Percentiles rank a stretch among this genome's conserved stretches.
Evolutionary conservation across 2,329 filamentous ascomycete species (phyloP).

Genomic region (Paramyrothecium roridum): DNA sequence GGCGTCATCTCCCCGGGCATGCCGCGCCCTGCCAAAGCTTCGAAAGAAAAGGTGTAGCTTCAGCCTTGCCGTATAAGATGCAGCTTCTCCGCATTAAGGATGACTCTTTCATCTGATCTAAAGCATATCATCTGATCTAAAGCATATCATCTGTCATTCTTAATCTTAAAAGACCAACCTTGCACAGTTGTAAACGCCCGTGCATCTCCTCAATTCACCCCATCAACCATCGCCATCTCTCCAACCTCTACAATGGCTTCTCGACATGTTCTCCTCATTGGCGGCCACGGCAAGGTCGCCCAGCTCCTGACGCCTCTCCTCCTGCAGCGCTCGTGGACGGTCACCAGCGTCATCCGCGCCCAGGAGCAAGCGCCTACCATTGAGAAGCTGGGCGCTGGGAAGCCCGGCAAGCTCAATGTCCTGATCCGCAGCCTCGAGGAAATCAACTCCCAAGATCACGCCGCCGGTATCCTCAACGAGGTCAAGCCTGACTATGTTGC

Average conservation of each 20-base stretch:
- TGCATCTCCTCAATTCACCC: background rate
- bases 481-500: conserved; percentile 64
- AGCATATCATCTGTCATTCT: no score
- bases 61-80: background rate
- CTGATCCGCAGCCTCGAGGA: conserved; percentile 71
- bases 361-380: conserved; percentile 65
- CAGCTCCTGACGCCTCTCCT: conserved; percentile 74
- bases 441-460: conserved; percentile 60
- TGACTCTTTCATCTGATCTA: conserved; percentile 2
- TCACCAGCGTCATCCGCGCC: conserved; percentile 75
- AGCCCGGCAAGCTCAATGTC: conserved; percentile 64
- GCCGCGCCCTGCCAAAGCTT: background rate
- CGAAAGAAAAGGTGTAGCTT: conserved; percentile 1
- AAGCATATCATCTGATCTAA: no score
- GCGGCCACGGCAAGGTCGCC: conserved; percentile 78
- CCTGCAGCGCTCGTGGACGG: conserved; percentile 69
- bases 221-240: background rate
- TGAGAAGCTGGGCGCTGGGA: conserved; percentile 54
- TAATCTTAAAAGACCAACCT: background rate
- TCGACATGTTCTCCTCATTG: conserved; percentile 66
- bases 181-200: background rate
- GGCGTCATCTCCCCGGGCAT: no score
- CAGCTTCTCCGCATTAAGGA: conserved; percentile 2
- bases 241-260: conserved; percentile 19
- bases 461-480: conserved; percentile 57